A percentile compares a stretch with the other conserved stretches of the same genome.
Evolutionary conservation across 345 rosid species (phyloP).

Genomic region (Lumnitzera racemosa): DNA sequence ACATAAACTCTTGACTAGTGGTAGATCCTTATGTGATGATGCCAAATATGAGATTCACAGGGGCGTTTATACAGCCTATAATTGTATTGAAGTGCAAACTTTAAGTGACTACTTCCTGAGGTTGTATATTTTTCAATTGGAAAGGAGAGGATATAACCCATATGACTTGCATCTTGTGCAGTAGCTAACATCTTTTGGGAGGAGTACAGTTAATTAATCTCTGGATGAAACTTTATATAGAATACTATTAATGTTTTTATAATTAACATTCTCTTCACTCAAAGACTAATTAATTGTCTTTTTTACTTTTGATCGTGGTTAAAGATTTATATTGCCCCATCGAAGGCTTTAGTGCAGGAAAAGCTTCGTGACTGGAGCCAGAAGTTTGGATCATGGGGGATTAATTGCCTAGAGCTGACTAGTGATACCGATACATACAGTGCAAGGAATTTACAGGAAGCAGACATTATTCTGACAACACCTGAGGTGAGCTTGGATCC

Average conservation of each 20-base stretch:
- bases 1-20: no score
- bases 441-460: conserved; percentile 67
- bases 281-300: neutral
- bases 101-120: neutral
- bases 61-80: no score
- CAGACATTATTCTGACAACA: conserved; percentile 87
- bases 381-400: conserved; percentile 74
- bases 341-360: conserved; percentile 95
- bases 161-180: no score
- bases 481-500: conserved; percentile 63
- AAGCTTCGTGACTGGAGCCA: conserved; percentile 90
- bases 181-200: no score
- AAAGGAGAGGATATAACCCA: neutral
- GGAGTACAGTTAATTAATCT: no score
- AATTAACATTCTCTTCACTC: no score
- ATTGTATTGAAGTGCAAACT: no score
- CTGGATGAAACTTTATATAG: no score
- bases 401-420: conserved; percentile 84
- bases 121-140: conserved; percentile 4
- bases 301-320: conserved; percentile 18
- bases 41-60: no score
- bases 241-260: no score
- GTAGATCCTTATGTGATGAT: no score
- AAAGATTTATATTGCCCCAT: conserved; percentile 87
- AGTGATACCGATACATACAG: conserved; percentile 83